These are phyloP conservation scores for Claviceps arundinis DNA, from an alignment of 2,329 filamentous ascomycete species.

Conservation along the genomic window DNA sequence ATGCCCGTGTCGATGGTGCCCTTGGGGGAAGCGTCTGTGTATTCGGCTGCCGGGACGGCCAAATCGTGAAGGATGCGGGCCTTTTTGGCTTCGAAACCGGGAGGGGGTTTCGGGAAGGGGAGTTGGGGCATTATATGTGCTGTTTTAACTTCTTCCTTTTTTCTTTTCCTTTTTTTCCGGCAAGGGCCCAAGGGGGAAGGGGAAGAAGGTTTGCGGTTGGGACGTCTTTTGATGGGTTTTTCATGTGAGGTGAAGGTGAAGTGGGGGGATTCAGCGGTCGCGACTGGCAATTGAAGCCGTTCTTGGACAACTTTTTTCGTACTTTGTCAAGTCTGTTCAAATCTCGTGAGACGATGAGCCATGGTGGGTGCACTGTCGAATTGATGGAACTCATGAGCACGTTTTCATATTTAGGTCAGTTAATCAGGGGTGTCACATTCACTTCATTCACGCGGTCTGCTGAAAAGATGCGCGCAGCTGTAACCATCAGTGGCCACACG, in stretches of 20 bases:
- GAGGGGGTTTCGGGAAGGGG: slow-evolving; percentile 17
- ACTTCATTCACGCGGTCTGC: too few relatives aligned
- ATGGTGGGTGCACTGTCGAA: background rate
- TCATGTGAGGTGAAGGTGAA: too few relatives aligned
- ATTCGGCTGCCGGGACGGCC: slow-evolving; percentile 52
- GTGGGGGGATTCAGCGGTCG: too few relatives aligned
- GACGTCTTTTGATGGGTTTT: too few relatives aligned
- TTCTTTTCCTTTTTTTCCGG: background rate
- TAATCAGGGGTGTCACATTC: background rate
- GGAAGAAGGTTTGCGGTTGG: background rate
- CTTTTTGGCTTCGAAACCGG: slow-evolving; percentile 49
- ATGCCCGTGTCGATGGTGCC: slow-evolving; percentile 74
- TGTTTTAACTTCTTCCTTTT: background rate
- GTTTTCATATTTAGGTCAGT: background rate
- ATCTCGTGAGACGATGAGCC: background rate
- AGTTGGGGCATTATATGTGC: slow-evolving; percentile 13
- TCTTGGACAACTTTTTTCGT: background rate
- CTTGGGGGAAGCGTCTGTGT: slow-evolving; percentile 79
- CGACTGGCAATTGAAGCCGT: background rate
- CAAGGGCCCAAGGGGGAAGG: background rate
- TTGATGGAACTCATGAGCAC: too few relatives aligned
- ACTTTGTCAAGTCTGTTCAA: background rate
- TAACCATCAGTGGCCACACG: too few relatives aligned
- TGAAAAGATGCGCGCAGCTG: too few relatives aligned
- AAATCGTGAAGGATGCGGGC: slow-evolving; percentile 58